Conservation (phyloP, 176 grass and related monocot species). For the Ensete glaucum region DNA sequence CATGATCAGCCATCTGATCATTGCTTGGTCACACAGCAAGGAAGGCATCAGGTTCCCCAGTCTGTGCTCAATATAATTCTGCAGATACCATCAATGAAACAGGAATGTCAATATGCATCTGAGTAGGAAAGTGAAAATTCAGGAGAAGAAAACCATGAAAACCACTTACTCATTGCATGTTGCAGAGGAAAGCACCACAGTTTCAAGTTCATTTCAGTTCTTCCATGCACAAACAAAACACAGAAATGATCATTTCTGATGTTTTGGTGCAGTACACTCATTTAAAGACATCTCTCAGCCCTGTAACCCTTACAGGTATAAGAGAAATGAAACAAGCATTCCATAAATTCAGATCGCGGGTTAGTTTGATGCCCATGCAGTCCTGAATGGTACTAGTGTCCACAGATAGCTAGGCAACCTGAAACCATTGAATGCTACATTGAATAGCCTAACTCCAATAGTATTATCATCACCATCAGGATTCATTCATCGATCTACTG, state of each 20-base stretch:
- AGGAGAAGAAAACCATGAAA: background rate
- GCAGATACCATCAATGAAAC: conserved; percentile 11
- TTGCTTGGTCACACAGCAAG: conserved; percentile 46
- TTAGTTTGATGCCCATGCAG: too few relatives aligned
- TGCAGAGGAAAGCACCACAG: conserved; percentile 52
- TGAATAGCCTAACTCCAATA: background rate
- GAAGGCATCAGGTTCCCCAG: conserved; percentile 58
- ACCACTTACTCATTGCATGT: conserved; percentile 67
- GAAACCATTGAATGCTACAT: background rate
- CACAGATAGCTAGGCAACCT: background rate
- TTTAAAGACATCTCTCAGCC: background rate
- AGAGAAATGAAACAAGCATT: too few relatives aligned
- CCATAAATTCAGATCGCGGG: too few relatives aligned
- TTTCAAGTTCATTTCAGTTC: conserved; percentile 72
- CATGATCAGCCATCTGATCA: background rate
- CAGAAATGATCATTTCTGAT: background rate
- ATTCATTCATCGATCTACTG: background rate
- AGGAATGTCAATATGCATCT: background rate
- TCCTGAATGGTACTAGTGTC: background rate
- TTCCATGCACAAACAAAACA: conserved; percentile 21
- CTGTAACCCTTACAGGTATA: too few relatives aligned
- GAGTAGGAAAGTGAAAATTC: conserved; percentile 6
- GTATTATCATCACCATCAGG: background rate
- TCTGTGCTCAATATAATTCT: conserved; percentile 63
- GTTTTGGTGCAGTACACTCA: background rate